phyloP scores from a whole-genome alignment of 1,139 yeast species.

The Geotrichum australiense region DNA sequence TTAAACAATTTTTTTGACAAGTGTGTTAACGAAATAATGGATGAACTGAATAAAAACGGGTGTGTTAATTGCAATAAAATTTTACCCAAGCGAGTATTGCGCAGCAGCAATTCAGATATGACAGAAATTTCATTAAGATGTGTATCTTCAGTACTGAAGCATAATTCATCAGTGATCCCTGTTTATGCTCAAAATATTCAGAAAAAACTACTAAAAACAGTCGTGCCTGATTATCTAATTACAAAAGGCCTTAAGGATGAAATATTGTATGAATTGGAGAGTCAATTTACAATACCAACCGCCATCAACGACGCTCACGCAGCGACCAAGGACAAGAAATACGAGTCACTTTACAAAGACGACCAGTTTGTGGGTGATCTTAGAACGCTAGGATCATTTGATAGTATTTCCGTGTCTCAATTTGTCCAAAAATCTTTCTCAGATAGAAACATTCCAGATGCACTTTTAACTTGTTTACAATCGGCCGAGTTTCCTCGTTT shows the following conservation, averaged over 20 bases:
- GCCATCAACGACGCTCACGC: slow-evolving; percentile 7
- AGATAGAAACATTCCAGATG: slow-evolving; percentile 1
- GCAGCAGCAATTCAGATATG: slow-evolving; percentile 9
- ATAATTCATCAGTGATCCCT: not conserved
- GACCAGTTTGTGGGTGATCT: slow-evolving; percentile 1
- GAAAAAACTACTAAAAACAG: slow-evolving; percentile 8
- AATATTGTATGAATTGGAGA: slow-evolving; percentile 1
- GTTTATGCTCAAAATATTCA: slow-evolving; percentile 7
- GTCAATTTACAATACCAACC: not conserved
- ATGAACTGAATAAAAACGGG: not conserved
- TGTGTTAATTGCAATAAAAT: slow-evolving; percentile 6
- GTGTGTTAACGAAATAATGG: slow-evolving; percentile 4
- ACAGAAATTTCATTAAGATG: not conserved
- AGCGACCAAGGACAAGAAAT: not conserved
- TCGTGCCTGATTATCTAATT: slow-evolving; percentile 9
- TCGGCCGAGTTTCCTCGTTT: not conserved
- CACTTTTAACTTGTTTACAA: slow-evolving; percentile 6
- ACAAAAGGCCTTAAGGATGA: slow-evolving; percentile 1
- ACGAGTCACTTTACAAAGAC: not conserved
- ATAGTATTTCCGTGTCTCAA: slow-evolving; percentile 1
- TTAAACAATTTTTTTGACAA: slow-evolving; percentile 1
- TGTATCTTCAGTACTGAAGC: not conserved
- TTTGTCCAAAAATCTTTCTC: slow-evolving; percentile 5
- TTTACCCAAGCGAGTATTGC: slow-evolving; percentile 4
- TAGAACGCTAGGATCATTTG: slow-evolving; percentile 7